Base-by-base conservation (phyloP, 1,139 yeast species). In the Taiozyma sp. region DNA sequence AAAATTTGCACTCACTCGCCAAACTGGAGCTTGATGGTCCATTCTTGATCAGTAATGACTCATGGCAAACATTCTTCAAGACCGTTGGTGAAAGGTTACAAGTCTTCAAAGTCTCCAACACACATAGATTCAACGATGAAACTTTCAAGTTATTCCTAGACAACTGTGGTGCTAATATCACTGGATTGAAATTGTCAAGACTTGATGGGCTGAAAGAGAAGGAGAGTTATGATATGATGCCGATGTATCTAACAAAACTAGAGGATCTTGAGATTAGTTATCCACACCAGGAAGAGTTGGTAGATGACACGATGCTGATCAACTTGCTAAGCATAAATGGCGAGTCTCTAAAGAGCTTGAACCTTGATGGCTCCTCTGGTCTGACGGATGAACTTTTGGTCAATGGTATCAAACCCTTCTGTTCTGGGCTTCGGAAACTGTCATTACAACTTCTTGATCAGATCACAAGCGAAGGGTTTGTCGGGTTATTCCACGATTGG, bases 1-100 rank as follows among this genome's bases (percentile, higher is more conserved):
- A 80, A 13, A 84, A 89, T 54, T 71, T 92, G 46, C 70, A 71
- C 0, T 67, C 78, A 30, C 70, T 95, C 49, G 71, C 65, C 12
- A 72, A 78, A 13, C 57, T 92, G 10, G 70, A 78, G 16, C 70
- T 93, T 38, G 91, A 92, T 67, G 99, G 99, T 0, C 91, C 98
- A 0, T 93, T 93, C 63, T 72, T 93, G 57, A 83, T 93, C 45
- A 84, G 86, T 61, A 88, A 86, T 58, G 68, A 68, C 0, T 75
- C 83, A 51, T 93, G 99, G 99, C 80, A 80, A 57, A 77, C 74
- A 14, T 90, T 84, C 58, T 88, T 93, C 61, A 78, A 77, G 48
- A 51, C 60, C 1, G 69, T 75, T 56, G 83, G 83, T 2, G 64
- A 69, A 1, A 67, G 76, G 23, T 67, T 86, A 41, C 70, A 67